A percentile compares a stretch with the other conserved stretches of the same genome.
phyloP scores from a whole-genome alignment of 1,139 yeast genomes.

The Debaryomyces singareniensis region DNA sequence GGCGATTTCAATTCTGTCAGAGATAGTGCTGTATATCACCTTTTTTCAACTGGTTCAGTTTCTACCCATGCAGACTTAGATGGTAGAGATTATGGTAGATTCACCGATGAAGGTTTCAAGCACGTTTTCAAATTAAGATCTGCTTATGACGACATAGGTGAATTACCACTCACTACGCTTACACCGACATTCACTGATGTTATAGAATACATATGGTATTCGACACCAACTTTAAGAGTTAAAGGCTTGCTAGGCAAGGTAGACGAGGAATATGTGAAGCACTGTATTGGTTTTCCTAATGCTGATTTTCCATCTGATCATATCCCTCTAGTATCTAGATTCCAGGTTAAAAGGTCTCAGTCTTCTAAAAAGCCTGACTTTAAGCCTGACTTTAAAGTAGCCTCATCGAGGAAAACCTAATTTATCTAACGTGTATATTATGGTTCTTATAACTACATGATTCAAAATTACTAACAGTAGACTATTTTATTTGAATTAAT shows the following conservation, averaged over 20 bases:
- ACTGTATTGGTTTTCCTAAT: constrained; percentile 88
- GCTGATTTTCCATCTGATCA: constrained; percentile 95
- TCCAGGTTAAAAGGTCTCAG: constrained; percentile 56
- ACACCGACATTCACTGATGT: constrained; percentile 91
- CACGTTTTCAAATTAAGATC: constrained; percentile 80
- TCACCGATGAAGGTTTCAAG: constrained; percentile 82
- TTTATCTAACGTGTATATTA: background rate
- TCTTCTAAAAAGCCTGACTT: constrained; percentile 33
- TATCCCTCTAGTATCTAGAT: constrained; percentile 73
- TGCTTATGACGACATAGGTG: constrained; percentile 79
- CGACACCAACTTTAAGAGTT: constrained; percentile 71
- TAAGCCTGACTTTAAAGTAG: constrained; percentile 30
- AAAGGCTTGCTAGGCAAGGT: constrained; percentile 82
- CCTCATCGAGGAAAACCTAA: constrained; percentile 46
- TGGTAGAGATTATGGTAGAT: constrained; percentile 86
- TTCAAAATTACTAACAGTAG: no score
- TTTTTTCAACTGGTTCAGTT: constrained; percentile 73
- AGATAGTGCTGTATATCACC: constrained; percentile 87
- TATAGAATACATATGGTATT: constrained; percentile 94
- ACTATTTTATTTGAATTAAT: no score
- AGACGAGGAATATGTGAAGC: constrained; percentile 68
- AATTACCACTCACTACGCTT: constrained; percentile 88
- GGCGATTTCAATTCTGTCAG: constrained; percentile 93
- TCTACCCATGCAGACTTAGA: constrained; percentile 72
- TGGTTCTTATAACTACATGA: no score